These are phyloP conservation scores for Plicaturopsis crispa DNA, from an alignment of 768 basidiomycete genomes.

Conservation along the genomic window DNA sequence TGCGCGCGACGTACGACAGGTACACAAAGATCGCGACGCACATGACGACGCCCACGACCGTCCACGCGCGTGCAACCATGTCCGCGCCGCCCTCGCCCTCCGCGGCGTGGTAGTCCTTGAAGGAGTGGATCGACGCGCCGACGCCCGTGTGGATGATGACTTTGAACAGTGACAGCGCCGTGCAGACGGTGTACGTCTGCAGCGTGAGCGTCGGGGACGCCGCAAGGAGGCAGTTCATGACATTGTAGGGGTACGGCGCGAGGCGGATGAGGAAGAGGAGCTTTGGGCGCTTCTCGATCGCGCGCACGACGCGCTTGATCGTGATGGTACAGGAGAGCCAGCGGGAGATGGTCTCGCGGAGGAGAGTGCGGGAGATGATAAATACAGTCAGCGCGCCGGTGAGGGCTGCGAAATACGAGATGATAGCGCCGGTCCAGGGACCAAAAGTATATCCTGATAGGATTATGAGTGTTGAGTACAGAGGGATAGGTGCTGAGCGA, in stretches of 20 bases:
- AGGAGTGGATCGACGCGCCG: conserved; percentile 81
- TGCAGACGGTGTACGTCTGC: conserved; percentile 71
- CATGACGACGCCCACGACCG: conserved; percentile 59
- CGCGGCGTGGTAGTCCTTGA: conserved; percentile 51
- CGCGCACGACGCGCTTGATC: conserved; percentile 75
- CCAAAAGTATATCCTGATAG: conserved; percentile 90
- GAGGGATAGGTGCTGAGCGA: conserved; percentile 8
- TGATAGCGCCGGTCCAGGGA: conserved; percentile 72
- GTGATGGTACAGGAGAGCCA: conserved; percentile 67
- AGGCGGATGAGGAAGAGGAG: conserved; percentile 88
- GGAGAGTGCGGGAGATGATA: conserved; percentile 63
- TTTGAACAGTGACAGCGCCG: conserved; percentile 81
- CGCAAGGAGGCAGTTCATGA: conserved; percentile 91
- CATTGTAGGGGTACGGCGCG: conserved; percentile 90
- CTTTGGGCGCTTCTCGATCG: conserved; percentile 82
- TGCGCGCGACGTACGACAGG: conserved; percentile 72
- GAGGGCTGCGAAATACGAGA: conserved; percentile 85
- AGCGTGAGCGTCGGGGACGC: conserved; percentile 78
- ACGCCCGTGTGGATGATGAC: conserved; percentile 87
- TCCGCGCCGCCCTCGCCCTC: conserved; percentile 40
- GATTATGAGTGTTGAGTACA: conserved; percentile 63
- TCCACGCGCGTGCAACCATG: conserved; percentile 49
- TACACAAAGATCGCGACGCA: conserved; percentile 75
- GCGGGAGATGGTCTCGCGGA: conserved; percentile 62
- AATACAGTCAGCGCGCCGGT: conserved; percentile 82